A percentile compares a stretch with the other conserved stretches of the same genome.
These are phyloP conservation scores for Streptanthus diversifolius DNA, from an alignment of 345 rosid species.

Conservation along the genomic window DNA sequence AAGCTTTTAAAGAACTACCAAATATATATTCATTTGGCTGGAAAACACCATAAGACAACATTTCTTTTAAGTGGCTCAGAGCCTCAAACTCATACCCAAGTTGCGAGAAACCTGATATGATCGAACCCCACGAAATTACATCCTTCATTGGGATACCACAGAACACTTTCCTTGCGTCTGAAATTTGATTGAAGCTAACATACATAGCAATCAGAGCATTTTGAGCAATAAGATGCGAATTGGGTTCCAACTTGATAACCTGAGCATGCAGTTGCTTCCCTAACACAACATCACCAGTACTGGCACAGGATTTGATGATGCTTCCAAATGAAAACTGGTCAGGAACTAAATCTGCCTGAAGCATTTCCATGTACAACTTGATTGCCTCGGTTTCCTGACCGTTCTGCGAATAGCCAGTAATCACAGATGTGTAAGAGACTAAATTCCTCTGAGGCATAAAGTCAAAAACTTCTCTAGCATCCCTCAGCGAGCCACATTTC, in stretches of 20 bases:
- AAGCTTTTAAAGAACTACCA: slow-evolving; percentile 54
- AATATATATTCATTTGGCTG: slow-evolving; percentile 56
- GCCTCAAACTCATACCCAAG: slow-evolving; percentile 54
- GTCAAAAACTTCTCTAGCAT: slow-evolving; percentile 63
- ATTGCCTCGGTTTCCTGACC: slow-evolving; percentile 45
- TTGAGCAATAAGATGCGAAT: slow-evolving; percentile 44
- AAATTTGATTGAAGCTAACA: slow-evolving; percentile 43
- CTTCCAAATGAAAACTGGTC: slow-evolving; percentile 57
- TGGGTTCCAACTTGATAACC: slow-evolving; percentile 44
- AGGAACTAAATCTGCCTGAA: slow-evolving; percentile 40
- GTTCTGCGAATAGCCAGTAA: slow-evolving; percentile 72
- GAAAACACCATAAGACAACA: slow-evolving; percentile 45
- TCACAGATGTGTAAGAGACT: slow-evolving; percentile 81
- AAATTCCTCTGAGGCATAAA: slow-evolving; percentile 60
- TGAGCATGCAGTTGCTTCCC: slow-evolving; percentile 61
- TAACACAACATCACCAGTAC: slow-evolving; percentile 33
- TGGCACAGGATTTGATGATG: slow-evolving; percentile 48
- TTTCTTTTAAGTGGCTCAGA: slow-evolving; percentile 41
- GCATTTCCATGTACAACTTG: slow-evolving; percentile 44
- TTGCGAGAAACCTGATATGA: slow-evolving; percentile 54
- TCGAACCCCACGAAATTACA: slow-evolving; percentile 60
- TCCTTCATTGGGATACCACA: slow-evolving; percentile 42
- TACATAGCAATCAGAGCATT: slow-evolving; percentile 64
- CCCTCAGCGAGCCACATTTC: slow-evolving; percentile 63
- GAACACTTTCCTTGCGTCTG: slow-evolving; percentile 49